Base-by-base conservation (phyloP, 2,329 filamentous ascomycete species). In the Fusarium heterosporum region DNA sequence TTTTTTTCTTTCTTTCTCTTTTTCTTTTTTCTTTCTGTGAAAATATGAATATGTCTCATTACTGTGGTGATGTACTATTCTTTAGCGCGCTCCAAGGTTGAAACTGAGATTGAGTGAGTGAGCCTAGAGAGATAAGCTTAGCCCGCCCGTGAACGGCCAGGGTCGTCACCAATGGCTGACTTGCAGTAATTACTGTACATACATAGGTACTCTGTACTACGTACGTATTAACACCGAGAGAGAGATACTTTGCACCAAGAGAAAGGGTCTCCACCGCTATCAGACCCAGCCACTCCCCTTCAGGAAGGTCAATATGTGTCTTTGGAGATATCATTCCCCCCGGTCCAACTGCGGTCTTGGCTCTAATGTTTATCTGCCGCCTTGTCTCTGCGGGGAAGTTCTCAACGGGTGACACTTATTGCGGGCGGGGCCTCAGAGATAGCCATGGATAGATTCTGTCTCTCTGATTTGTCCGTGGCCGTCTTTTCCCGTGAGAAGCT, bases 331-430 rank as follows among this genome's bases (percentile, higher is more conserved):
- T 52, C 39, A 65, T 34, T 30, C 55, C 45, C 62, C 63, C 55
- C 52, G 65, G 62, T 52, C 61, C 17, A 48, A 66, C 62, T 39
- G 26, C 62, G 62, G 62, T 54, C 61, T 60, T 64, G 61, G 62
- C 60, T 43, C 28, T 14, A 41, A 32, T 63, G 65, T 67, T 57
- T 68, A 68, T 71, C 68, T 70, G 53, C 67, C 52, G 55, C 55
- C 46, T 48, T 29, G 26, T 60, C 38, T 63, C 64, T 70, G 68
- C 68, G 68, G 68, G 67, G 67, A 63, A 66, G 43, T 19, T 34
- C 30, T 26, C 26, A 63, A 32, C 38, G 55, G 59, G 34, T 52
- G 51, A 41, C 48, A 54, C 22, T 48, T 22, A 42, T 32, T 39
- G 25, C 43, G 8, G 29, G 32, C 49, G 59, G 34, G 39, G 34